Base-by-base conservation (phyloP, 768 basidiomycete genomes). In the Suillus cothurnatus region DNA sequence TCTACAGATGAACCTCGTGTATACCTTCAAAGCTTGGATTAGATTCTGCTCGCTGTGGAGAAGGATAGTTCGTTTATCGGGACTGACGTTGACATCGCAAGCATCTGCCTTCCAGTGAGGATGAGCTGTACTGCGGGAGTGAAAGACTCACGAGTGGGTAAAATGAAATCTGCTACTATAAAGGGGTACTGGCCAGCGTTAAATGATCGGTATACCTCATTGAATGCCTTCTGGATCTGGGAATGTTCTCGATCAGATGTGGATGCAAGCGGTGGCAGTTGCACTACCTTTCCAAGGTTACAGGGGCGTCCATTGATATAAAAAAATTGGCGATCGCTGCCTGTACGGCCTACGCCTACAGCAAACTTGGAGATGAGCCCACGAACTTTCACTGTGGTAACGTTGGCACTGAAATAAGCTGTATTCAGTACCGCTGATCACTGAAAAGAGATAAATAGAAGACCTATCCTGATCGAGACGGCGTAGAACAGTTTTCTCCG, bases 31-130 rank as follows among this genome's bases (percentile, higher is more conserved):
- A 0, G 89, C 87, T 3, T 85, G 78, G 0, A 99, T 82, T 21
- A 99, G 77, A 66, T 90, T 91, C 14, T 81, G 82, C 74, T 99
- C 97, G 73, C 89, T 89, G 70, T 98, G 95, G 14, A 99, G 72
- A 60, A 97, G 89, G 43, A 99, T 91, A 0, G 94, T 96, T n/a
- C 97, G 85, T 73, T 99, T 99, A 79, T 99, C 97, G 0, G 97
- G 97, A 67, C 89, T 93, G 65, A 99, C 92, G 67, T 99, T 99
- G 71, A 99, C 88, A 72, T 99, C 97, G 71, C 88, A 93, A 0
- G 86, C 81, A 64, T 88, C 94, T 95, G 67, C 7, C 1, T 11
- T 41, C 39, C 26, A 31, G 58, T 59, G 3, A 59, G 21, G 26
- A 59, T 28, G 39, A 59, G 58, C 19, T 21, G 12, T 21, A 31